These are phyloP conservation scores for Stentor coeruleus DNA, from an alignment of 73 alveolate genomes.

Conservation along the genomic window DNA sequence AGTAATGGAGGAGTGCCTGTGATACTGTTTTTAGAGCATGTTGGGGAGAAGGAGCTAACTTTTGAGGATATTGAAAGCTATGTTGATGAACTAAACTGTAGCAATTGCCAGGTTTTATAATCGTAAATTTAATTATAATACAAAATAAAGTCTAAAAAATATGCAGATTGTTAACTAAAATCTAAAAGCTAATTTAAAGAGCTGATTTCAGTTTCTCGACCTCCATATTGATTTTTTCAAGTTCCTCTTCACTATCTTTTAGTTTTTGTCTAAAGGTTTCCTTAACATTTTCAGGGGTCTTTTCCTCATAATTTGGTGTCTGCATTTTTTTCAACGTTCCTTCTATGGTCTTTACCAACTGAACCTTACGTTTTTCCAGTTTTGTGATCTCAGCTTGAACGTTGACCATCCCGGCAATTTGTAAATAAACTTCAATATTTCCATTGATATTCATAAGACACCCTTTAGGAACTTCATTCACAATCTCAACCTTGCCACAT, in stretches of 20 bases:
- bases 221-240: slow-evolving; percentile 15
- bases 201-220: background rate
- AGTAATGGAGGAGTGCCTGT: too few relatives aligned
- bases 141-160: too few relatives aligned
- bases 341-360: slow-evolving; percentile 58
- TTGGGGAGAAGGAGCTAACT: too few relatives aligned
- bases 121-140: too few relatives aligned
- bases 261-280: slow-evolving; percentile 54
- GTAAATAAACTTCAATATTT: slow-evolving; percentile 54
- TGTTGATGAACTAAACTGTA: too few relatives aligned
- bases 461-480: slow-evolving; percentile 69
- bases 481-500: slow-evolving; percentile 21
- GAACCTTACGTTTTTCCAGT: slow-evolving; percentile 60
- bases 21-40: too few relatives aligned
- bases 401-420: slow-evolving; percentile 73
- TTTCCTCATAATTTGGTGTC: slow-evolving; percentile 51
- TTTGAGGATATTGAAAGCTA: too few relatives aligned
- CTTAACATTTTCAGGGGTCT: slow-evolving; percentile 71
- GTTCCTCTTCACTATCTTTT: slow-evolving; percentile 49
- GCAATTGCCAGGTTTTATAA: too few relatives aligned
- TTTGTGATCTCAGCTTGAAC: slow-evolving; percentile 66
- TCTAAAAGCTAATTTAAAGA: too few relatives aligned
- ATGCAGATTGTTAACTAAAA: too few relatives aligned
- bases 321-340: slow-evolving; percentile 62
- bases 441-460: slow-evolving; percentile 60